These are phyloP conservation scores for Boletus albobrunnescens DNA, from an alignment of 1,284 basidiomycete genomes.

Conservation along the genomic window DNA sequence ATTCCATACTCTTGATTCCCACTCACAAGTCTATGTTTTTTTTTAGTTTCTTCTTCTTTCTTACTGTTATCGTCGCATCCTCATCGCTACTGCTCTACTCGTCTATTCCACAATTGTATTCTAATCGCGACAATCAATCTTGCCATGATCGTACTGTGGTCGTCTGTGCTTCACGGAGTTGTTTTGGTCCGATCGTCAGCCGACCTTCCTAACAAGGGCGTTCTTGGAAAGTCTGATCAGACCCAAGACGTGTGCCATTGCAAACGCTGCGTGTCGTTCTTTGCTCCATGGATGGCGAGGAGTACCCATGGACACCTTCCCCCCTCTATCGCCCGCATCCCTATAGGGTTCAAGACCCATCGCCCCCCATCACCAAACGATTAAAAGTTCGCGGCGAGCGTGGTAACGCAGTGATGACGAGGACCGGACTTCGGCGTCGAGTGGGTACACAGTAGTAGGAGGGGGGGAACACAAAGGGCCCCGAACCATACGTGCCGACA, in stretches of 20 bases:
- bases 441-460: slow-evolving; percentile 17
- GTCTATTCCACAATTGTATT: slow-evolving; percentile 21
- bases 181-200: slow-evolving; percentile 8
- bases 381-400: slow-evolving; percentile 22
- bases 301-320: neutral
- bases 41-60: neutral
- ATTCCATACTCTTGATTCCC: slow-evolving; percentile 3
- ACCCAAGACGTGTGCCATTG: neutral
- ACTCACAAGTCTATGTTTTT: slow-evolving; percentile 4
- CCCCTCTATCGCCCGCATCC: slow-evolving; percentile 4
- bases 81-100: slow-evolving; percentile 12
- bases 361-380: slow-evolving; percentile 7
- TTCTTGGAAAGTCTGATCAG: slow-evolving; percentile 6
- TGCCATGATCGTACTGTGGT: slow-evolving; percentile 9
- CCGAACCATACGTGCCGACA: slow-evolving; percentile 9
- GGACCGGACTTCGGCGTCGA: slow-evolving; percentile 5
- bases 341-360: slow-evolving; percentile 9
- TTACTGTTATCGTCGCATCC: slow-evolving; percentile 10
- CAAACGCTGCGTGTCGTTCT: neutral
- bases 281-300: slow-evolving; percentile 6
- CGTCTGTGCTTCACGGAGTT: slow-evolving; percentile 22
- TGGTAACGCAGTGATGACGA: slow-evolving; percentile 10
- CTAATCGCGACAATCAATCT: slow-evolving; percentile 8
- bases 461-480: slow-evolving; percentile 1
- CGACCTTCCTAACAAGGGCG: slow-evolving; percentile 20